phyloP scores from a whole-genome alignment of 139 green algal species.

The Nannochloris sp. region DNA sequence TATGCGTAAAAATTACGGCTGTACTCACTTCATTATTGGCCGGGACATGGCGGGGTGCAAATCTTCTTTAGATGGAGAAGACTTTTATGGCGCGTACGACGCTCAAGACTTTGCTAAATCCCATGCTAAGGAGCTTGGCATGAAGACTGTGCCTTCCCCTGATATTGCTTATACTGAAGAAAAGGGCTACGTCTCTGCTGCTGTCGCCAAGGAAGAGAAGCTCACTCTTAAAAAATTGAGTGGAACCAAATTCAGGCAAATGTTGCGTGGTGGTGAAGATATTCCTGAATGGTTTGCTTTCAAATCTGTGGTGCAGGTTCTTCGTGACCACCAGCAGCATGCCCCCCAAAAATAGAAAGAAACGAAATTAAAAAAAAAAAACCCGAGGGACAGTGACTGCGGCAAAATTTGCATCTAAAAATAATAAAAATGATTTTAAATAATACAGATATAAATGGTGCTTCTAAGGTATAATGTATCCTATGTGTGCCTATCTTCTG shows the following conservation, averaged over 20 bases:
- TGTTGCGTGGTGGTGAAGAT: conserved; percentile 80
- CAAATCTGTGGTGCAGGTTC: conserved; percentile 86
- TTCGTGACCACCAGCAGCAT: conserved; percentile 47
- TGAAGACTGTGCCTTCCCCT: conserved; percentile 80
- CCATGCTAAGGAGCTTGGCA: conserved; percentile 64
- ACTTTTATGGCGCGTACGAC: conserved; percentile 88
- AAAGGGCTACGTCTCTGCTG: conserved; percentile 84
- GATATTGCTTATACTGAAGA: conserved; percentile 86
- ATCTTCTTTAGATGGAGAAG: conserved; percentile 67
- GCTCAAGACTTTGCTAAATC: conserved; percentile 64
- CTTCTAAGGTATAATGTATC: too few relatives aligned
- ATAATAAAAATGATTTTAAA: too few relatives aligned
- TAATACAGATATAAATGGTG: too few relatives aligned
- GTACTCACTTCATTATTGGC: conserved; percentile 95
- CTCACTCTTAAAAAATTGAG: conserved; percentile 79
- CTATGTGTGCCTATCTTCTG: too few relatives aligned
- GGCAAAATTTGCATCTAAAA: too few relatives aligned
- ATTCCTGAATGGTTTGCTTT: conserved; percentile 98
- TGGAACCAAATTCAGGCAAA: conserved; percentile 90
- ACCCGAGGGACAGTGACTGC: too few relatives aligned
- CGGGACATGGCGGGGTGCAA: conserved; percentile 93
- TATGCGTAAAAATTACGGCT: conserved; percentile 93
- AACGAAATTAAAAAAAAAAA: neutral
- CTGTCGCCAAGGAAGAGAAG: conserved; percentile 60
- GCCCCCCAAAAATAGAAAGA: neutral